Percentiles rank a stretch among this genome's conserved stretches.
These are phyloP conservation scores for Trametes hirsuta DNA, from an alignment of 1,284 basidiomycete genomes.

Conservation along the genomic window DNA sequence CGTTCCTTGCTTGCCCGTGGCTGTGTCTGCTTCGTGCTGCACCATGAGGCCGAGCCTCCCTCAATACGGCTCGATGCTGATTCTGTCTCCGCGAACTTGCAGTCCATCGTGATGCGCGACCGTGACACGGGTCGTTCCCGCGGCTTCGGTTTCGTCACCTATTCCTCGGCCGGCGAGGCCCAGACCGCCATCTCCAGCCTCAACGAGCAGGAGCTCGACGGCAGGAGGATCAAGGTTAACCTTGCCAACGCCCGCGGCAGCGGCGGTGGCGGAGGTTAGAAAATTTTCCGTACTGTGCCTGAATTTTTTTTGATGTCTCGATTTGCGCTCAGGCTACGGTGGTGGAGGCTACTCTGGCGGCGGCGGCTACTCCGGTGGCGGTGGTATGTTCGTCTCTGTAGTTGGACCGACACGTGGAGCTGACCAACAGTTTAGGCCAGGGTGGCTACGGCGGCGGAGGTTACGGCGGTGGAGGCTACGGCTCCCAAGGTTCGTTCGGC, in stretches of 20 bases:
- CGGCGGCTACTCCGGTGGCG: constrained; percentile 18
- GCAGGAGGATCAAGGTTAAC: constrained; percentile 92
- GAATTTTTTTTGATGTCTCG: constrained; percentile 6
- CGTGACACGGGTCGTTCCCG: constrained; percentile 95
- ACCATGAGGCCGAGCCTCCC: constrained; percentile 11
- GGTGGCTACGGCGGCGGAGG: constrained; percentile 19
- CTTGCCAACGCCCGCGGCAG: constrained; percentile 84
- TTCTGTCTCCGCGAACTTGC: constrained; percentile 22
- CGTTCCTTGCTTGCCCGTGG: constrained; percentile 24
- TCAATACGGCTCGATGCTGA: constrained; percentile 17
- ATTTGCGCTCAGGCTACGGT: constrained; percentile 29
- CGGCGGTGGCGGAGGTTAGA: constrained; percentile 39
- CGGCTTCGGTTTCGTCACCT: constrained; percentile 96
- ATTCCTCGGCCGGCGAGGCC: constrained; percentile 65
- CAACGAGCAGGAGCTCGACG: constrained; percentile 95
- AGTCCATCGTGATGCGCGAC: constrained; percentile 98
- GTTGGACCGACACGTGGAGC: not conserved
- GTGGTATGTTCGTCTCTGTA: constrained; percentile 2
- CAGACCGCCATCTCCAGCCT: constrained; percentile 77
- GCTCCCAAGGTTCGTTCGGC: constrained; percentile 26
- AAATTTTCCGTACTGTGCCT: not conserved
- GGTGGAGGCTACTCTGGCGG: constrained; percentile 41
- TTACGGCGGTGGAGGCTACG: constrained; percentile 35
- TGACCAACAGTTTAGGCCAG: constrained; percentile 10
- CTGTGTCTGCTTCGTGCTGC: constrained; percentile 12